Conservation (phyloP, 73 alveolate species). For the Urostyla sp. region DNA sequence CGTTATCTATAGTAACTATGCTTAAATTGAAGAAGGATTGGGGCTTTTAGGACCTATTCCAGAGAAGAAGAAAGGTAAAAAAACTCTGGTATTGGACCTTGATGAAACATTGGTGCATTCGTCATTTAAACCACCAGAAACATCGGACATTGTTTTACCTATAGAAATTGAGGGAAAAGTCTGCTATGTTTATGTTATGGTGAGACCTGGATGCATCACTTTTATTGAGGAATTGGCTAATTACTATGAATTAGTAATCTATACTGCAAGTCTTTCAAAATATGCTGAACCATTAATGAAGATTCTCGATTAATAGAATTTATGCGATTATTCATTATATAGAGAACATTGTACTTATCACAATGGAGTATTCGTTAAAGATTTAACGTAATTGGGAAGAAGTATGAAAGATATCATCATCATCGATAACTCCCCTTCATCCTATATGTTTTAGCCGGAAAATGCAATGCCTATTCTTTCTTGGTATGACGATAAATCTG, state of each 20-base stretch:
- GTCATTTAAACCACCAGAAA: slow-evolving; percentile 72
- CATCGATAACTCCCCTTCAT: slow-evolving; percentile 77
- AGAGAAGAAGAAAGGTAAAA: slow-evolving; percentile 36
- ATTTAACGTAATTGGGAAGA: slow-evolving; percentile 80
- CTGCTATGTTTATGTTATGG: slow-evolving; percentile 68
- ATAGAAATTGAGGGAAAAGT: slow-evolving; percentile 69
- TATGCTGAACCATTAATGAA: slow-evolving; percentile 93
- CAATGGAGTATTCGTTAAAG: slow-evolving; percentile 88
- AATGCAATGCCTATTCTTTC: slow-evolving; percentile 73
- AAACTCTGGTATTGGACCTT: slow-evolving; percentile 72
- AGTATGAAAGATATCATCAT: slow-evolving; percentile 79
- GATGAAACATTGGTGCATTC: slow-evolving; percentile 77
- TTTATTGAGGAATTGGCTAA: slow-evolving; percentile 55
- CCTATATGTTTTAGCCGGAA: slow-evolving; percentile 77
- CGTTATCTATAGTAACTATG: not conserved
- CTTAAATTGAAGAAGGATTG: slow-evolving; percentile 1
- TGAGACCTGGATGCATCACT: slow-evolving; percentile 70
- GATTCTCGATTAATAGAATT: slow-evolving; percentile 71
- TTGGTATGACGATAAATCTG: slow-evolving; percentile 78
- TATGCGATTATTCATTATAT: slow-evolving; percentile 69
- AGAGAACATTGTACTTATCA: slow-evolving; percentile 91
- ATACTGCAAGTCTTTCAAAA: slow-evolving; percentile 78
- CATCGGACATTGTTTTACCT: slow-evolving; percentile 68
- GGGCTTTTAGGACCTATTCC: slow-evolving; percentile 44
- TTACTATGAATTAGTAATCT: slow-evolving; percentile 73